Conservation (phyloP, 495 filamentous ascomycete genomes). For the Talaromyces trachyspermus region DNA sequence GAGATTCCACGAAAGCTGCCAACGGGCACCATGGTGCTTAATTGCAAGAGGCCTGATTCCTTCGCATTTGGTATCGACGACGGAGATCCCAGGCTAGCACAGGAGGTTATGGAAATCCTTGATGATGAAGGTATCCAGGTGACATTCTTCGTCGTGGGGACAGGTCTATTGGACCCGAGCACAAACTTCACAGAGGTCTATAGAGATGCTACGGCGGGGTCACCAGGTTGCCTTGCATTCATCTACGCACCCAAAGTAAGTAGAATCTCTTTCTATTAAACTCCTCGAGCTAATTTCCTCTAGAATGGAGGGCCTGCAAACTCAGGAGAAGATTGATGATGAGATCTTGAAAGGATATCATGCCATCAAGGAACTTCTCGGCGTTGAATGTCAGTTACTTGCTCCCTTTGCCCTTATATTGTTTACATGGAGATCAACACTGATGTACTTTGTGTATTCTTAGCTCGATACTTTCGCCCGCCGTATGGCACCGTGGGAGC, state of each 20-base stretch:
- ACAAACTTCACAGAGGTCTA: conserved; percentile 60
- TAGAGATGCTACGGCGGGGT: conserved; percentile 54
- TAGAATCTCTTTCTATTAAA: neutral
- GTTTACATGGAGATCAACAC: too few species aligned
- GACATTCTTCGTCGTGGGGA: conserved; percentile 74
- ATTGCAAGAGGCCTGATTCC: conserved; percentile 62
- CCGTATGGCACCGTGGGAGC: conserved; percentile 72
- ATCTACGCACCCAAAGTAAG: conserved; percentile 62
- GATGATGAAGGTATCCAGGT: conserved; percentile 56
- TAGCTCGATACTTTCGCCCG: conserved; percentile 62
- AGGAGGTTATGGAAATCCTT: conserved; percentile 58
- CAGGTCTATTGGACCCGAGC: conserved; percentile 49
- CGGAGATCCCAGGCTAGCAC: conserved; percentile 55
- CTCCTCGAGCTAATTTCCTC: too few species aligned
- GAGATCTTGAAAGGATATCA: conserved; percentile 58
- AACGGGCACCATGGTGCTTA: conserved; percentile 53
- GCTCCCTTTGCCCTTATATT: too few species aligned
- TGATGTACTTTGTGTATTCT: neutral
- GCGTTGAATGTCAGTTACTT: conserved; percentile 29
- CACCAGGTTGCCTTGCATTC: conserved; percentile 73
- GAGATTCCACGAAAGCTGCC: conserved; percentile 54
- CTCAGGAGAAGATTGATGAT: conserved; percentile 56
- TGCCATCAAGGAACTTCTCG: conserved; percentile 46
- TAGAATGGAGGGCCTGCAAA: conserved; percentile 58
- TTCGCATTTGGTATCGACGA: conserved; percentile 82